These are phyloP conservation scores for Cephaloascus fragrans DNA, from an alignment of 805 yeast species.

Conservation along the genomic window DNA sequence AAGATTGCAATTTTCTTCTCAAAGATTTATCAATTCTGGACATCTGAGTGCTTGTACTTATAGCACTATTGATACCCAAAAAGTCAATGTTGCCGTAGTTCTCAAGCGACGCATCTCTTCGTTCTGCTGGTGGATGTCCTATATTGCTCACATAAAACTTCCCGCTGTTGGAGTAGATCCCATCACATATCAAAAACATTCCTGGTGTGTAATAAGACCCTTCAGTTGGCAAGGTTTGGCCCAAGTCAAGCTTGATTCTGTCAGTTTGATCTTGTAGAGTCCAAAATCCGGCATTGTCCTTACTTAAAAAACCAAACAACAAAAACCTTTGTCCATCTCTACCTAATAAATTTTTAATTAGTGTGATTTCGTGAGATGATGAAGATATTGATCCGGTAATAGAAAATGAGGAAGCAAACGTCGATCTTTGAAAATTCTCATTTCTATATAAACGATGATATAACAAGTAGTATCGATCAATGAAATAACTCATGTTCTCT, in stretches of 20 bases:
- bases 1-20: slow-evolving; percentile 38
- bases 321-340: slow-evolving; percentile 69
- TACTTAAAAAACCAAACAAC: slow-evolving; percentile 66
- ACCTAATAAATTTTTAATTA: slow-evolving; percentile 79
- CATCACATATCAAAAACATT: slow-evolving; percentile 72
- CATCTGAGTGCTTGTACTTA: slow-evolving; percentile 9
- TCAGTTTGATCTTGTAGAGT: slow-evolving; percentile 78
- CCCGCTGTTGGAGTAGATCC: slow-evolving; percentile 65
- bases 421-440: slow-evolving; percentile 55
- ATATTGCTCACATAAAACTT: slow-evolving; percentile 68
- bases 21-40: slow-evolving; percentile 55
- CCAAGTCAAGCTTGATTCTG: slow-evolving; percentile 54
- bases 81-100: slow-evolving; percentile 77
- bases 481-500: slow-evolving; percentile 29
- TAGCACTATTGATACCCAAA: slow-evolving; percentile 23
- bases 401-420: slow-evolving; percentile 33
- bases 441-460: slow-evolving; percentile 68
- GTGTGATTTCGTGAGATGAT: slow-evolving; percentile 37
- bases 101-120: slow-evolving; percentile 53
- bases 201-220: slow-evolving; percentile 69
- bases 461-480: slow-evolving; percentile 49
- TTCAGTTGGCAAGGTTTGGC: slow-evolving; percentile 49
- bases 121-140: slow-evolving; percentile 85
- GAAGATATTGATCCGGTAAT: slow-evolving; percentile 21
- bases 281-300: slow-evolving; percentile 57